Conservation (phyloP, 345 rosid species). For the Schrenkiella parvula region DNA sequence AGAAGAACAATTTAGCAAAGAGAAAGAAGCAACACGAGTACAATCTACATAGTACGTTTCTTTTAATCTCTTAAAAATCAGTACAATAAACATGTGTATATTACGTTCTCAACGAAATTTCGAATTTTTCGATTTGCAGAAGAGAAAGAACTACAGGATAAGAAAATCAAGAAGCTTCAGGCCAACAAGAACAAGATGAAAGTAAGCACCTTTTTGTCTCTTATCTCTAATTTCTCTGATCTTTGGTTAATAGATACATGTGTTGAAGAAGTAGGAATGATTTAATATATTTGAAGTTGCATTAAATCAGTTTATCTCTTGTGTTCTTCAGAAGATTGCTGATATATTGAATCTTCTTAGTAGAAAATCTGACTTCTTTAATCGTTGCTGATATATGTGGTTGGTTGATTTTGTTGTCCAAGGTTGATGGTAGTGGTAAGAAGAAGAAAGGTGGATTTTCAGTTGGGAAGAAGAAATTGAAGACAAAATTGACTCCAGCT, state of each 20-base stretch:
- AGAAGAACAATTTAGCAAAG: slow-evolving; percentile 81
- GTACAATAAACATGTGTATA: not conserved
- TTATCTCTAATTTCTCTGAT: not conserved
- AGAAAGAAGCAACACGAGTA: slow-evolving; percentile 84
- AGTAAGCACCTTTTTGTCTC: slow-evolving; percentile 37
- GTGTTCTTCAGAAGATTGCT: not conserved
- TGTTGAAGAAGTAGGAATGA: not conserved
- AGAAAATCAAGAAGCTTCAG: slow-evolving; percentile 64
- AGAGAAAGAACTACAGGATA: slow-evolving; percentile 73
- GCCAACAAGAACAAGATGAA: slow-evolving; percentile 93
- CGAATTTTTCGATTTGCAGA: slow-evolving; percentile 36
- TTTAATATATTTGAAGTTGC: not conserved
- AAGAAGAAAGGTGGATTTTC: slow-evolving; percentile 77
- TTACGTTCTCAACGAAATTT: not conserved
- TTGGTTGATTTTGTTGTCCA: slow-evolving; percentile 8
- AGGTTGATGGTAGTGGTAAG: slow-evolving; percentile 76
- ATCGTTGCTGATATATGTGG: not conserved
- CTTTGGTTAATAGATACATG: not conserved
- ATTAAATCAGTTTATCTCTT: not conserved
- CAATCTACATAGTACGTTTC: slow-evolving; percentile 61
- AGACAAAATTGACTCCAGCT: slow-evolving; percentile 70
- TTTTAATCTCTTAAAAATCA: not conserved
- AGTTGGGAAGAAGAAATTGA: slow-evolving; percentile 84
- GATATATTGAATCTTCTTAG: not conserved
- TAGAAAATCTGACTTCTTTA: not conserved